Evolutionary conservation across 192 early-diverging fungal genomes (phyloP).

Genomic region (Backusella sp.): DNA sequence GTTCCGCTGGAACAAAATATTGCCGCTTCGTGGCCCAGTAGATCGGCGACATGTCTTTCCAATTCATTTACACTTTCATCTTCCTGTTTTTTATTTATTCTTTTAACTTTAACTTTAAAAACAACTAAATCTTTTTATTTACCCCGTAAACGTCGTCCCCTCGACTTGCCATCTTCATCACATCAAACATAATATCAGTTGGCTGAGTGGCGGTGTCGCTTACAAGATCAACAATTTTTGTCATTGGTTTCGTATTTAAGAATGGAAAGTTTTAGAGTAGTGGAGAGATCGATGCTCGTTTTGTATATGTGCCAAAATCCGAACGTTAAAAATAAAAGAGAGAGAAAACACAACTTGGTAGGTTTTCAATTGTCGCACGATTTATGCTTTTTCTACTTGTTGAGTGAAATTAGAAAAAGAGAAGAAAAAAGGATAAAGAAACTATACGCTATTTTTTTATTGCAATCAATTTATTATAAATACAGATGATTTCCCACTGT

Average conservation of each 20-base stretch:
- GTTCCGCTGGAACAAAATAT: slow-evolving; percentile 82
- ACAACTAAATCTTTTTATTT: not conserved
- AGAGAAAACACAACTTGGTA: not conserved
- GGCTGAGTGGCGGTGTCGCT: slow-evolving; percentile 60
- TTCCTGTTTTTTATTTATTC: slow-evolving; percentile 9
- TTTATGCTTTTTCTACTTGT: not conserved
- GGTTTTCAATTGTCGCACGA: not conserved
- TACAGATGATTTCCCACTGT: not conserved
- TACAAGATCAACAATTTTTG: slow-evolving; percentile 35
- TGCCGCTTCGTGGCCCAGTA: slow-evolving; percentile 77
- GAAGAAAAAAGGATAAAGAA: not conserved
- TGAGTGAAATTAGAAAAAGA: not conserved
- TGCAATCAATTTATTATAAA: not conserved
- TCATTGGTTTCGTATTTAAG: not conserved
- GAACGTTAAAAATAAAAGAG: not conserved
- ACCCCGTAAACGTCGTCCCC: slow-evolving; percentile 59
- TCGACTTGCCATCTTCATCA: slow-evolving; percentile 54
- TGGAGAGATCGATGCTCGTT: not conserved
- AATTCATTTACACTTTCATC: slow-evolving; percentile 57
- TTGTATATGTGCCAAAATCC: not conserved
- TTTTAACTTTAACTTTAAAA: not conserved
- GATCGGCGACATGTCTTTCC: slow-evolving; percentile 60
- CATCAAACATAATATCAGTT: slow-evolving; percentile 63
- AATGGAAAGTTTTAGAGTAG: not conserved
- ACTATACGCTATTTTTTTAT: not conserved